phyloP scores from a whole-genome alignment of 139 green algal genomes.

The Edaphochlamys debaryana region DNA sequence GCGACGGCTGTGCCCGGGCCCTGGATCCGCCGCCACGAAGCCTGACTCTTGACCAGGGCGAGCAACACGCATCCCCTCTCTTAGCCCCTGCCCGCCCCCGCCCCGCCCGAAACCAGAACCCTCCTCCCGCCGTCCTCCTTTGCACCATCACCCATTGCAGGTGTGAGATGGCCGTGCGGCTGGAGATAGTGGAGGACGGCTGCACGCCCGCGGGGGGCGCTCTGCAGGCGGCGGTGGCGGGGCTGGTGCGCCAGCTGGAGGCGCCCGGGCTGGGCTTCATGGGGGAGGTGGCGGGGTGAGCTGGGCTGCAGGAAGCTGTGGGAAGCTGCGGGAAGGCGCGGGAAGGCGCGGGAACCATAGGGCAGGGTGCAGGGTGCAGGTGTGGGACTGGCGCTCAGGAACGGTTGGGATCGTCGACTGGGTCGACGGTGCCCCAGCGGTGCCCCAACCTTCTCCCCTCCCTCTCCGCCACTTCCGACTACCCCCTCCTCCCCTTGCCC shows the following conservation, averaged over 20 bases:
- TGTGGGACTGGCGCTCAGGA: background rate
- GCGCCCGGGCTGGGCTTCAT: background rate
- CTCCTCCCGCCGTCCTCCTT: too few relatives aligned
- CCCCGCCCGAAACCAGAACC: background rate
- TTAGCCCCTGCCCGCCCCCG: background rate
- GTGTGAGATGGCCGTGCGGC: background rate
- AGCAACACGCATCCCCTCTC: background rate
- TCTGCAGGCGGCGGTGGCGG: background rate
- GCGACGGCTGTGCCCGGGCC: background rate
- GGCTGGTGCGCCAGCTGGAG: background rate
- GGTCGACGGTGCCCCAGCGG: background rate
- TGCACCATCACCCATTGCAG: background rate
- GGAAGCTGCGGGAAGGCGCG: background rate
- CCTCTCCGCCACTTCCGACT: too few relatives aligned
- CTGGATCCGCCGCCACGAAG: background rate
- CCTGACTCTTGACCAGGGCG: too few relatives aligned
- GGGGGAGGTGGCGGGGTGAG: too few relatives aligned
- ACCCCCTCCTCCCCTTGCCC: too few relatives aligned
- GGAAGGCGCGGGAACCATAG: too few relatives aligned
- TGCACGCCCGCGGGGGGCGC: background rate
- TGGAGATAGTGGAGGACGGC: conserved; percentile 23
- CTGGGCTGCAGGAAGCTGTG: too few relatives aligned
- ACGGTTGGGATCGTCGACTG: background rate
- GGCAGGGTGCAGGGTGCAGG: background rate
- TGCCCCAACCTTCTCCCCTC: background rate